phyloP scores from a whole-genome alignment of 371 early-diverging fungal species.

The Mucor velutinosus region DNA sequence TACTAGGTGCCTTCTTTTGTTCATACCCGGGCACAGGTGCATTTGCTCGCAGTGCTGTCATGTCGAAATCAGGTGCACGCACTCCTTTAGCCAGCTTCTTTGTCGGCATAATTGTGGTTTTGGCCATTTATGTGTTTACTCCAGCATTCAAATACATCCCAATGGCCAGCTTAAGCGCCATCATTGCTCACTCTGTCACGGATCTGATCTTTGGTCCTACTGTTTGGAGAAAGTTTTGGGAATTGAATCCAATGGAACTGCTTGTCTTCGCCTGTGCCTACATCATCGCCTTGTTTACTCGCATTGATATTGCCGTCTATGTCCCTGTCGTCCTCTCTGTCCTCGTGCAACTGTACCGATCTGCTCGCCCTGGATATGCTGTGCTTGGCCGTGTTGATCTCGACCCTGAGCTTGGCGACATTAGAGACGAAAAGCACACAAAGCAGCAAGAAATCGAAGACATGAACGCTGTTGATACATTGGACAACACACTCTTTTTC shows the following conservation, averaged over 20 bases:
- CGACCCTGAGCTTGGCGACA: neutral
- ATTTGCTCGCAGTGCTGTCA: constrained; percentile 85
- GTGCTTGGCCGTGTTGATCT: constrained; percentile 35
- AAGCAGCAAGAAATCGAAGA: neutral
- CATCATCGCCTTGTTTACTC: constrained; percentile 62
- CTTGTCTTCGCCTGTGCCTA: constrained; percentile 41
- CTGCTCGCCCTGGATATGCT: constrained; percentile 64
- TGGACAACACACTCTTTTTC: constrained; percentile 17
- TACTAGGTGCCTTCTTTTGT: constrained; percentile 80
- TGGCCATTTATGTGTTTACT: constrained; percentile 77
- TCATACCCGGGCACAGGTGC: constrained; percentile 85
- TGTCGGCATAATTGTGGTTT: constrained; percentile 74
- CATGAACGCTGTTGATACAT: neutral
- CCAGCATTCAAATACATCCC: constrained; percentile 87
- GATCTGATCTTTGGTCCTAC: constrained; percentile 61
- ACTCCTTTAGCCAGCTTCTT: constrained; percentile 78
- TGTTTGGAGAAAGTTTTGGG: constrained; percentile 48
- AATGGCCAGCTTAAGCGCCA: constrained; percentile 71
- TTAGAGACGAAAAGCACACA: neutral
- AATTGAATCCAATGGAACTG: constrained; percentile 36
- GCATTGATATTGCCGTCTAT: constrained; percentile 71
- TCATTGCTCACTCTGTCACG: constrained; percentile 73
- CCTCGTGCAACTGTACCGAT: constrained; percentile 64
- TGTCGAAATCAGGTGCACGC: constrained; percentile 67
- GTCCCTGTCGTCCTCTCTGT: constrained; percentile 65